Evolutionary conservation across 257 asterid species (phyloP).

Genomic region (Fraxinus americana): DNA sequence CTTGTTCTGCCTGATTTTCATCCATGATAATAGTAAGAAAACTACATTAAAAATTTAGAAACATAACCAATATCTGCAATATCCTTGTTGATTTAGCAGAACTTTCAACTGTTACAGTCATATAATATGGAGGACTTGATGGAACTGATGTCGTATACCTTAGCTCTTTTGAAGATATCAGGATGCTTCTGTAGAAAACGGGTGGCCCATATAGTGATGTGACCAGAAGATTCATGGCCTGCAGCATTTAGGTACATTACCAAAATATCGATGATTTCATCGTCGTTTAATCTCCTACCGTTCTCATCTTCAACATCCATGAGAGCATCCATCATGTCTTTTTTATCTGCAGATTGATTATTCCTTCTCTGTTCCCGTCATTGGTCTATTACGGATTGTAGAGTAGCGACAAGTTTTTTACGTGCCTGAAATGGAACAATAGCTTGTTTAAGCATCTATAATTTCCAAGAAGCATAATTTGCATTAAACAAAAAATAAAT

Average conservation of each 20-base stretch:
- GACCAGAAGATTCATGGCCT: constrained; percentile 97
- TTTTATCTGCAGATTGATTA: constrained; percentile 30
- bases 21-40: background rate
- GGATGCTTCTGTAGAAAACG: constrained; percentile 67
- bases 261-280: constrained; percentile 78
- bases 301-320: constrained; percentile 69
- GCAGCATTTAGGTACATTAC: constrained; percentile 95
- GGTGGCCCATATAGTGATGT: constrained; percentile 83
- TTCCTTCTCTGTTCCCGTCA: constrained; percentile 49
- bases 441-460: too few relatives aligned
- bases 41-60: constrained; percentile 2
- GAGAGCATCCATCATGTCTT: constrained; percentile 88
- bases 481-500: too few relatives aligned
- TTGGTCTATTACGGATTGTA: constrained; percentile 54
- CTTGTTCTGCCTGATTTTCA: constrained; percentile 77
- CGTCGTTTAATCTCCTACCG: constrained; percentile 67
- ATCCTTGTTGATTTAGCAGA: background rate
- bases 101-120: background rate
- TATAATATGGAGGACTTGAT: background rate
- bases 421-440: constrained; percentile 61
- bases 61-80: background rate
- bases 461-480: too few relatives aligned
- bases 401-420: constrained; percentile 60
- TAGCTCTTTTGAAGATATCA: constrained; percentile 62
- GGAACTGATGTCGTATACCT: constrained; percentile 42